Percentiles rank a stretch among this genome's conserved stretches.
Evolutionary conservation across 192 early-diverging fungal genomes (phyloP).

Genomic region (Physocladia obscura): DNA sequence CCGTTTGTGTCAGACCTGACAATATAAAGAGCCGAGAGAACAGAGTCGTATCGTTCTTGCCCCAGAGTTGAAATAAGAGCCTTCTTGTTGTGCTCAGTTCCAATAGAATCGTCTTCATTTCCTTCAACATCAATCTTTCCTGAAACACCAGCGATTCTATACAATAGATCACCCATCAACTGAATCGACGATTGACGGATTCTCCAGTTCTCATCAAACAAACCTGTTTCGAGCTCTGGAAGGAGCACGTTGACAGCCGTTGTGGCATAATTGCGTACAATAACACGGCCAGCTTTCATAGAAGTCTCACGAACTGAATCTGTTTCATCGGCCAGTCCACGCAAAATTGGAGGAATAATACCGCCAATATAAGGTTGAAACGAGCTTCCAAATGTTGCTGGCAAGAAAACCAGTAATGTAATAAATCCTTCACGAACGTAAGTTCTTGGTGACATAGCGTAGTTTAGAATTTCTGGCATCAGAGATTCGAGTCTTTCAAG

Average conservation of each 20-base stretch:
- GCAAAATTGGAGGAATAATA: constrained; percentile 84
- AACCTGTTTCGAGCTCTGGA: constrained; percentile 83
- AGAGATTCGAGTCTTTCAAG: constrained; percentile 80
- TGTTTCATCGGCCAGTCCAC: constrained; percentile 91
- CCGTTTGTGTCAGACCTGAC: constrained; percentile 76
- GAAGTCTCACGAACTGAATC: constrained; percentile 92
- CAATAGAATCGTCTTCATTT: constrained; percentile 59
- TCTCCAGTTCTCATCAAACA: constrained; percentile 93
- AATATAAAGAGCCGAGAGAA: constrained; percentile 91
- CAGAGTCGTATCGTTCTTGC: constrained; percentile 76
- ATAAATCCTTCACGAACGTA: constrained; percentile 96
- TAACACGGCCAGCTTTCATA: constrained; percentile 87
- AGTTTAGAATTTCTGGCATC: constrained; percentile 85
- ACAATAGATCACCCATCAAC: constrained; percentile 91
- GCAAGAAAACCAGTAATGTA: constrained; percentile 91
- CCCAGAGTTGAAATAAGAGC: constrained; percentile 75
- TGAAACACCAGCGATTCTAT: constrained; percentile 84
- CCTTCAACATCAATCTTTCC: constrained; percentile 63
- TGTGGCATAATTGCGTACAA: constrained; percentile 87
- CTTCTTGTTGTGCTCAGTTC: constrained; percentile 67
- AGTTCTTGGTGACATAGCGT: constrained; percentile 67
- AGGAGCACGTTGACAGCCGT: constrained; percentile 85
- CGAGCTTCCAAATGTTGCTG: constrained; percentile 87
- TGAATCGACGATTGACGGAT: constrained; percentile 93
- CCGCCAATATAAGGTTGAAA: constrained; percentile 88